A percentile compares a stretch with the other conserved stretches of the same genome.
These are phyloP conservation scores for Nicotiana tomentosiformis DNA, from an alignment of 257 asterid species.

Conservation along the genomic window DNA sequence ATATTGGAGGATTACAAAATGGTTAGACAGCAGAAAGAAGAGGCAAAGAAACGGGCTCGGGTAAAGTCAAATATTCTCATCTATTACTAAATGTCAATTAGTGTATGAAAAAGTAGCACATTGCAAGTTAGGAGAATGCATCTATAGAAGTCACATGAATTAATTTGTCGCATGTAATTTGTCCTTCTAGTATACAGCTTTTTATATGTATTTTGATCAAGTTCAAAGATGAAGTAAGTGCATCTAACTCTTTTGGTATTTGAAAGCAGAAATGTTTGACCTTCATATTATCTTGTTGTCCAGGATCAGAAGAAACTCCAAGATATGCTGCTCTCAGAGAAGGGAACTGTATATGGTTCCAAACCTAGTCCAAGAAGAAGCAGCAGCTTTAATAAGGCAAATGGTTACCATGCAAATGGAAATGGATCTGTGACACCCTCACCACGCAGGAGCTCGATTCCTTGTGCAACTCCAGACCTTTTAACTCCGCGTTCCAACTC, in stretches of 20 bases:
- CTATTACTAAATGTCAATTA: neutral
- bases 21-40: slow-evolving; percentile 72
- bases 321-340: slow-evolving; percentile 75
- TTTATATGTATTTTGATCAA: neutral
- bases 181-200: neutral
- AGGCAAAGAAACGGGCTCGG: slow-evolving; percentile 73
- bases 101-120: neutral
- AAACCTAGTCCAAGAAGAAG: slow-evolving; percentile 85
- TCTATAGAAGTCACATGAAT: neutral
- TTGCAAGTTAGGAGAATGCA: neutral
- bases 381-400: slow-evolving; percentile 51
- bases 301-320: slow-evolving; percentile 91
- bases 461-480: slow-evolving; percentile 58
- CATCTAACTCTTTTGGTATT: neutral
- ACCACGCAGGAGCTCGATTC: slow-evolving; percentile 71
- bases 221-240: neutral
- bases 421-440: slow-evolving; percentile 78
- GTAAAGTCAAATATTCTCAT: slow-evolving; percentile 28
- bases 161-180: neutral
- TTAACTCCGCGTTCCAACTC: slow-evolving; percentile 79
- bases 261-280: neutral
- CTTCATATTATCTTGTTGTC: neutral
- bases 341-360: slow-evolving; percentile 71
- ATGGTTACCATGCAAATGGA: slow-evolving; percentile 46
- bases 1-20: slow-evolving; percentile 82